Evolutionary conservation across 148 eudicot genomes (phyloP).

Genomic region (Silene conica): DNA sequence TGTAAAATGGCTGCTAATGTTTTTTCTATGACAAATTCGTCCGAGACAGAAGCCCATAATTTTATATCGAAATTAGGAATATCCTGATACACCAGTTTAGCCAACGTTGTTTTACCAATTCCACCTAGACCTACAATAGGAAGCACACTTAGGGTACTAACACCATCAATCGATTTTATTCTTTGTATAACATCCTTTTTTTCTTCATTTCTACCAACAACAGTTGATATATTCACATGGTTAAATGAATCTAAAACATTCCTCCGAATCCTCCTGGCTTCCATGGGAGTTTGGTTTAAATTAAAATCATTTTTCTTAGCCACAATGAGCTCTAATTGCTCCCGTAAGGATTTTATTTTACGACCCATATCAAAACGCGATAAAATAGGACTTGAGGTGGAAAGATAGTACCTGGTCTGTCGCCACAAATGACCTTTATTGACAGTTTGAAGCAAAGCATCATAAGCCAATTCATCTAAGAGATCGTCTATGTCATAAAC

Average conservation of each 20-base stretch:
- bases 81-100: slow-evolving; percentile 11
- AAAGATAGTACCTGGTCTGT: too few relatives aligned
- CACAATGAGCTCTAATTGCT: too few relatives aligned
- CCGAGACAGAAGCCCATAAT: slow-evolving; percentile 26
- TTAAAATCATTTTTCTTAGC: too few relatives aligned
- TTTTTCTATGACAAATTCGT: neutral
- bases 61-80: slow-evolving; percentile 12
- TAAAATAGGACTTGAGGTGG: too few relatives aligned
- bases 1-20: neutral
- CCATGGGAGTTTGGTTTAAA: slow-evolving; percentile 13
- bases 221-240: neutral
- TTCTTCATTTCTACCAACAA: neutral
- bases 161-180: neutral
- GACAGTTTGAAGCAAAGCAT: too few relatives aligned
- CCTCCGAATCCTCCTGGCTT: neutral
- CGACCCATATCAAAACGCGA: too few relatives aligned
- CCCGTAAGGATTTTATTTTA: too few relatives aligned
- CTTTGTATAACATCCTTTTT: too few relatives aligned
- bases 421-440: too few relatives aligned
- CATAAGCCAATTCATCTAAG: too few relatives aligned
- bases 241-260: slow-evolving; percentile 5
- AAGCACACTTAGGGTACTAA: neutral
- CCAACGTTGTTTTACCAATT: neutral
- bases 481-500: too few relatives aligned
- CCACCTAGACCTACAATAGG: neutral